Conservation (phyloP, 495 filamentous ascomycete species). For the Oleoguttula mirabilis region DNA sequence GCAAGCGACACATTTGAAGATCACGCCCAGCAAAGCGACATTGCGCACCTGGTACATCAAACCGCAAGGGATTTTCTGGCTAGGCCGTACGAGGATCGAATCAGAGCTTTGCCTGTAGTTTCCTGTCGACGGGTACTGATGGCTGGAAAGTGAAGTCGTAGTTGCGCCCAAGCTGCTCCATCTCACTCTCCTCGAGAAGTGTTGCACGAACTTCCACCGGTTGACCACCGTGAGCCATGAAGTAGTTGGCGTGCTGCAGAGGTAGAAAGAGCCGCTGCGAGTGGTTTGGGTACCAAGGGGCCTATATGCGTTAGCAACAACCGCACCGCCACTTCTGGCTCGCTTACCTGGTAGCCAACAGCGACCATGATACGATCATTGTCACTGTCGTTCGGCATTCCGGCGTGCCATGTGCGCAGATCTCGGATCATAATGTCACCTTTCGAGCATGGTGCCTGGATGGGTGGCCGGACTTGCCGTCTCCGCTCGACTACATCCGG, state of each 20-base stretch:
- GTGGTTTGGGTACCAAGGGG: slow-evolving; percentile 2
- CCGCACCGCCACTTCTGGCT: too few relatives aligned
- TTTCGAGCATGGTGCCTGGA: slow-evolving; percentile 38
- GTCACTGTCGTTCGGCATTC: slow-evolving; percentile 41
- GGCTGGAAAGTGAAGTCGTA: slow-evolving; percentile 2
- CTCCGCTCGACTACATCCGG: slow-evolving; percentile 31
- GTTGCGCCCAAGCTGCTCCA: neutral
- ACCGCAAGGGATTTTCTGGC: too few relatives aligned
- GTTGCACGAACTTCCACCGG: slow-evolving; percentile 1
- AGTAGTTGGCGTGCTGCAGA: neutral
- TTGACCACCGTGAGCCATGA: neutral
- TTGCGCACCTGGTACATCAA: too few relatives aligned
- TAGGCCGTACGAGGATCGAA: too few relatives aligned
- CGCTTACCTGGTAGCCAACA: slow-evolving; percentile 28
- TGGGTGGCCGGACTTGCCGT: slow-evolving; percentile 30
- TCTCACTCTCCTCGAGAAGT: neutral
- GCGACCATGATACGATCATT: slow-evolving; percentile 44
- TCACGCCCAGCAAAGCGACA: too few relatives aligned
- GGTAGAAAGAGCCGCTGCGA: neutral
- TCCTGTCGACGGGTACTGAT: neutral
- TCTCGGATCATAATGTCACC: slow-evolving; percentile 42
- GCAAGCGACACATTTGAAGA: too few relatives aligned
- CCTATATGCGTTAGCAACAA: neutral
- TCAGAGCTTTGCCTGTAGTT: neutral
- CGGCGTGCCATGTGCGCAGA: slow-evolving; percentile 47